Evolutionary conservation across 768 basidiomycete species (phyloP).

Genomic region (Brasilioporus rufonigricans): DNA sequence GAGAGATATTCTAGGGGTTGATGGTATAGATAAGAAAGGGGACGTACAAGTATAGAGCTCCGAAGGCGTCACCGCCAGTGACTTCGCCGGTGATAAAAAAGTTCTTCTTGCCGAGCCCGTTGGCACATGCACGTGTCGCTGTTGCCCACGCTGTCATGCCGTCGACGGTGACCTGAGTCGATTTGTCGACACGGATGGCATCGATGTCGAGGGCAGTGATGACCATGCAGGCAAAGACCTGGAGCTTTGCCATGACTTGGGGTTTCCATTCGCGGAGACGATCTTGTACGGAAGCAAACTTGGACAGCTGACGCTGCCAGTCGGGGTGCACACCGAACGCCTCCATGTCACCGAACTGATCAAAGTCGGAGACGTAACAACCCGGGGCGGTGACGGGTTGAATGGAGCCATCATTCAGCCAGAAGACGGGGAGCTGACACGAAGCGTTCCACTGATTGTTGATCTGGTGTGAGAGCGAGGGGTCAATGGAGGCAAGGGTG

Average conservation of each 20-base stretch:
- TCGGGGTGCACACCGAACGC: constrained; percentile 96
- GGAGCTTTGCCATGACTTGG: constrained; percentile 71
- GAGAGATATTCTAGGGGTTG: background rate
- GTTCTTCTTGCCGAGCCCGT: constrained; percentile 70
- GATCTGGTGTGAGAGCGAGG: constrained; percentile 39
- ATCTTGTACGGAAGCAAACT: constrained; percentile 95
- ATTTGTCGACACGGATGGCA: constrained; percentile 93
- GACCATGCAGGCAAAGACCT: constrained; percentile 79
- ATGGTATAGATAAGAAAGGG: background rate
- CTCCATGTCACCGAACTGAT: constrained; percentile 96
- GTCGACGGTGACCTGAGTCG: constrained; percentile 86
- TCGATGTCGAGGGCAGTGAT: constrained; percentile 89
- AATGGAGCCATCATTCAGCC: constrained; percentile 70
- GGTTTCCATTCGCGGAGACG: constrained; percentile 93
- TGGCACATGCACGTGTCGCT: constrained; percentile 72
- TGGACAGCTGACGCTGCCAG: constrained; percentile 91
- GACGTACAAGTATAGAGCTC: constrained; percentile 77
- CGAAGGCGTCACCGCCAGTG: constrained; percentile 91
- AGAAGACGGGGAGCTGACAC: constrained; percentile 76
- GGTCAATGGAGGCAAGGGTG: background rate
- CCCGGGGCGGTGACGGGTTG: constrained; percentile 54
- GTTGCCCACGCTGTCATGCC: constrained; percentile 77
- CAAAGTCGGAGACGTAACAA: constrained; percentile 82
- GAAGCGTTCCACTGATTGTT: constrained; percentile 69
- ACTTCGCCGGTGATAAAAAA: constrained; percentile 93